Base-by-base conservation (phyloP, 108 stramenopile genomes). In the Discostella pseudostelligera region DNA sequence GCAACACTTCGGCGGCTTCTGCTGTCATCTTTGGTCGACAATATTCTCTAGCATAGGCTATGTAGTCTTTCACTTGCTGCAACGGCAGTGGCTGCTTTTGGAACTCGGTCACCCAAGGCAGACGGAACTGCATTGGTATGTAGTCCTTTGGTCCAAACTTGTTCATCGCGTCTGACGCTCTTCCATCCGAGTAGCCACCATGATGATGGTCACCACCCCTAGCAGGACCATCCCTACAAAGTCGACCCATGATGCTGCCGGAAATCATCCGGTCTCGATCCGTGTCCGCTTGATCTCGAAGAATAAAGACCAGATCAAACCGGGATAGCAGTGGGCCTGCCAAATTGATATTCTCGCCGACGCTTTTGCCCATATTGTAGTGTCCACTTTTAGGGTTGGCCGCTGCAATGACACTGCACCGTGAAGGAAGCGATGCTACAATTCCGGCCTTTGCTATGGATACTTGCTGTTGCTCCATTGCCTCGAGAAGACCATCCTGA, bases 381-480 rank as follows among this genome's bases (percentile, higher is more conserved):
- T 87, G 88, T 21, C 99, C 99, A 59, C 91, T 91, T 58, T 90
- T 90, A 14, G 99, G 99, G 78, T 99, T 99, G 10, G 99, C 99
- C 1, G 99, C 99, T 14, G 97, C 99, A 57, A 99, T 81, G 39
- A 99, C 84, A 57, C 94, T 90, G 69, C 96, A 97, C 20, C 97
- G 71, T 4, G 93, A 90, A 42, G 89, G 89, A 28, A 98, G 79
- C 1, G 91, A 83, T 22, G 94, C 92, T 1, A 96, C 93, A 0
- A 96, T 91, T 16, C 98, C 98, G 19, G 95, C 93, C 65, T 99
- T 99, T 40, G 99, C 97, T 37, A 99, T 94, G 21, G 95, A 96
- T 11, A 99, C 91, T 59, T 87, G 87, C 70, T 99, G 97, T 66
- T 99, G 99, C 77, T 99, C 99, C 99, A 99, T 99, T 12, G 97